Percentiles rank a stretch among this genome's conserved stretches.
These are phyloP conservation scores for Orbilia ellipsospora DNA, from an alignment of 2,329 filamentous ascomycete species.

Conservation along the genomic window DNA sequence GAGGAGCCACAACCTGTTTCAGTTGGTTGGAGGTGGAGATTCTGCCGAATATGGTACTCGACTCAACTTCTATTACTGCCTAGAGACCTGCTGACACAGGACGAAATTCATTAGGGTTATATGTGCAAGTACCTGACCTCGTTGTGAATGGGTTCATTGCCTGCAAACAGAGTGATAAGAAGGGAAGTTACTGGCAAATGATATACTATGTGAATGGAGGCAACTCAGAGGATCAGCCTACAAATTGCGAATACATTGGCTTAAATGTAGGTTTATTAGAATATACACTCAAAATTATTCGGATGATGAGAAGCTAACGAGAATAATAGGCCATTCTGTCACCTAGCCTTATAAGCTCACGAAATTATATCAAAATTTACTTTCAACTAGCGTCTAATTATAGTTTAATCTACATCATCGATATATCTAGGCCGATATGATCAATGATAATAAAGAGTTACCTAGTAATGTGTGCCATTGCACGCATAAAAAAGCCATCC, in stretches of 20 bases:
- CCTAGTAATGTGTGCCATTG: too few relatives aligned
- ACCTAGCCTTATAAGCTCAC: not conserved
- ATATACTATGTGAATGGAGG: constrained; percentile 44
- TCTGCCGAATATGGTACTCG: constrained; percentile 35
- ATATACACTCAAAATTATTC: not conserved
- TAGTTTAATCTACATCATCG: too few relatives aligned
- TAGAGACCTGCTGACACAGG: not conserved
- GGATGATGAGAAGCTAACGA: not conserved
- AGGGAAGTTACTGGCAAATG: constrained; percentile 45
- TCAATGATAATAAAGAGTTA: too few relatives aligned
- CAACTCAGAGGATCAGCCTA: constrained; percentile 19
- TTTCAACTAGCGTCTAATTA: too few relatives aligned
- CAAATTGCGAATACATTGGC: constrained; percentile 43
- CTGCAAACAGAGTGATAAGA: constrained; percentile 29
- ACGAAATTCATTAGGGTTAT: constrained; percentile 22
- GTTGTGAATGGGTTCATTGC: constrained; percentile 45
- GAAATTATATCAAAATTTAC: too few relatives aligned
- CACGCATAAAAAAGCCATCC: too few relatives aligned
- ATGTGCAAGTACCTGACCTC: constrained; percentile 29
- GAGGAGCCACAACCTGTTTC: constrained; percentile 32
- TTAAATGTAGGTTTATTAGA: constrained; percentile 26
- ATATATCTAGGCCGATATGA: too few relatives aligned
- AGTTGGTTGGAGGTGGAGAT: constrained; percentile 45
- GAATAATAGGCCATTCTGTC: constrained; percentile 4
- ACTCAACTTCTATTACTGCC: not conserved